These are phyloP conservation scores for Cyberlindnera samutprakarnensis DNA, from an alignment of 805 yeast species.

Conservation along the genomic window DNA sequence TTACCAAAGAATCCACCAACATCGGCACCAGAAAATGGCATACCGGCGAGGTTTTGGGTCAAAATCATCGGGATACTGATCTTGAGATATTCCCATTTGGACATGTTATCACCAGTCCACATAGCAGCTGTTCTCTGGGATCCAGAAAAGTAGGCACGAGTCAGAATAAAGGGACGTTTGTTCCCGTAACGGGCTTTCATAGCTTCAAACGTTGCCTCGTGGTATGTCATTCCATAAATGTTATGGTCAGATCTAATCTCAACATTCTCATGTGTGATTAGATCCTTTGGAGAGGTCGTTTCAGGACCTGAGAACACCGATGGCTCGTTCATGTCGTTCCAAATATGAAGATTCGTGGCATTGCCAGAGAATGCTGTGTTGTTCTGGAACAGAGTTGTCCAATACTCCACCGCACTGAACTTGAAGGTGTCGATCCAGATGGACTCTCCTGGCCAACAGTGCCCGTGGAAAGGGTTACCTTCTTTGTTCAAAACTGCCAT, in stretches of 20 bases:
- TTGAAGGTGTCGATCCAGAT: slow-evolving; percentile 86
- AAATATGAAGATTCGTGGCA: slow-evolving; percentile 64
- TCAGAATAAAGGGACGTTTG: slow-evolving; percentile 78
- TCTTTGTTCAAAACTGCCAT: slow-evolving; percentile 39
- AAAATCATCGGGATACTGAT: slow-evolving; percentile 83
- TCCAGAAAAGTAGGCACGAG: slow-evolving; percentile 85
- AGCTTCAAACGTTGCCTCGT: slow-evolving; percentile 71
- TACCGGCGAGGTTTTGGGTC: slow-evolving; percentile 73
- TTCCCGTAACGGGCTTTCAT: slow-evolving; percentile 41
- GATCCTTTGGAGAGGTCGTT: slow-evolving; percentile 79
- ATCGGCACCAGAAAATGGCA: slow-evolving; percentile 94
- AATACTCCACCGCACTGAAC: slow-evolving; percentile 49
- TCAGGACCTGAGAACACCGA: slow-evolving; percentile 94
- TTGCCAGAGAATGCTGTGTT: slow-evolving; percentile 39
- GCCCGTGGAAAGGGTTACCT: slow-evolving; percentile 61
- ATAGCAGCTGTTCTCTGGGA: slow-evolving; percentile 87
- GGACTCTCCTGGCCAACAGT: slow-evolving; percentile 98
- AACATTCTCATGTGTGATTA: slow-evolving; percentile 68
- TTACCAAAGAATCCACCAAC: slow-evolving; percentile 95
- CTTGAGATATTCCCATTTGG: slow-evolving; percentile 82
- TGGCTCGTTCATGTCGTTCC: slow-evolving; percentile 99
- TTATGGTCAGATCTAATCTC: slow-evolving; percentile 94
- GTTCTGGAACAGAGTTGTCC: slow-evolving; percentile 48
- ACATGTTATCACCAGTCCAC: slow-evolving; percentile 98
- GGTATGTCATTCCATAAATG: slow-evolving; percentile 70